A percentile compares a stretch with the other conserved stretches of the same genome.
phyloP scores from a whole-genome alignment of 192 early-diverging fungal genomes.

The Backusella macrospora region DNA sequence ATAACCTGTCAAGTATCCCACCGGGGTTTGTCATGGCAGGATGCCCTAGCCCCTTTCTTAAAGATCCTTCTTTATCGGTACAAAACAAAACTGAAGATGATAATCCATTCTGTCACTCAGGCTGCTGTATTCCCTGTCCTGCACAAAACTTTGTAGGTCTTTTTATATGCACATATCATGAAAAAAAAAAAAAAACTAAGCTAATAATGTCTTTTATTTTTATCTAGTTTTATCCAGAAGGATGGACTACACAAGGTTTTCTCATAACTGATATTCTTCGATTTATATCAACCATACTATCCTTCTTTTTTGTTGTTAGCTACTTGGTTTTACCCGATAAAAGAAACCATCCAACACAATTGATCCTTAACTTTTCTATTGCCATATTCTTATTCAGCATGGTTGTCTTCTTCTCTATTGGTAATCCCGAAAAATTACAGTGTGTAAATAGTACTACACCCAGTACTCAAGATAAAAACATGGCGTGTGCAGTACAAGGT shows the following conservation, averaged over 20 bases:
- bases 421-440: constrained; percentile 45
- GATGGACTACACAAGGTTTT: constrained; percentile 43
- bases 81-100: constrained; percentile 25
- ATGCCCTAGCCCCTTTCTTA: constrained; percentile 47
- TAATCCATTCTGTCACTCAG: constrained; percentile 36
- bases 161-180: not conserved
- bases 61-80: constrained; percentile 33
- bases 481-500: constrained; percentile 54
- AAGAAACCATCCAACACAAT: constrained; percentile 46
- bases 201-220: not conserved
- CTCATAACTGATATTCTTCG: constrained; percentile 48
- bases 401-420: constrained; percentile 49
- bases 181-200: not conserved
- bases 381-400: constrained; percentile 53
- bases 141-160: constrained; percentile 39
- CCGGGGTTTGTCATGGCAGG: constrained; percentile 23
- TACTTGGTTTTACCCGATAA: constrained; percentile 53
- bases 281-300: constrained; percentile 40
- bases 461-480: constrained; percentile 51
- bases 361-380: constrained; percentile 51
- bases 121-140: constrained; percentile 60
- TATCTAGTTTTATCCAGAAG: constrained; percentile 41
- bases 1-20: constrained; percentile 29
- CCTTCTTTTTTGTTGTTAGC: constrained; percentile 47
- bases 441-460: constrained; percentile 40